Percentiles rank a stretch among this genome's conserved stretches.
Conservation (phyloP, 2,329 filamentous ascomycete species). For the Magnaporthiopsis rhizophila region DNA sequence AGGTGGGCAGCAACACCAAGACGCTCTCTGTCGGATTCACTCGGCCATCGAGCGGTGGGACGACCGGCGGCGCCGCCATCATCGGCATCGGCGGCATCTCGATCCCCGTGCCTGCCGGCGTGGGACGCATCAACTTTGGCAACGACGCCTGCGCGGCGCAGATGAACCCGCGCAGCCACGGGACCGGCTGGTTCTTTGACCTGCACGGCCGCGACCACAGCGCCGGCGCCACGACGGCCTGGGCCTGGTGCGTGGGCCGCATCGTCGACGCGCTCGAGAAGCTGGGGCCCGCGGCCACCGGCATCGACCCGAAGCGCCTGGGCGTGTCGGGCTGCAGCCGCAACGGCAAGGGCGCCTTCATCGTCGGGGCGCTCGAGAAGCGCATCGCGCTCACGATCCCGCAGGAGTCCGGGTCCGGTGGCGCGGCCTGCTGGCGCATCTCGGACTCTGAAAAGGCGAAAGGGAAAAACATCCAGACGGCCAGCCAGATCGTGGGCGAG, state of each 20-base stretch:
- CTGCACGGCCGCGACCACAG: constrained; percentile 44
- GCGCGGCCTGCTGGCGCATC: constrained; percentile 49
- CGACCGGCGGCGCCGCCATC: constrained; percentile 39
- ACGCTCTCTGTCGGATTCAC: constrained; percentile 32
- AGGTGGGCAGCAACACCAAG: constrained; percentile 28
- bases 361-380: constrained; percentile 45
- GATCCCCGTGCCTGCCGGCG: constrained; percentile 41
- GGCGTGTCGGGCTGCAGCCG: constrained; percentile 54
- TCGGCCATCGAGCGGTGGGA: constrained; percentile 28
- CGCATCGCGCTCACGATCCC: constrained; percentile 51
- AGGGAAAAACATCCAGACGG: constrained; percentile 49
- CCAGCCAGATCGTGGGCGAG: constrained; percentile 45
- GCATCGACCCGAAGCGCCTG: constrained; percentile 36
- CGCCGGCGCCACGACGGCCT: constrained; percentile 47
- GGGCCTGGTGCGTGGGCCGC: constrained; percentile 51
- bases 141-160: constrained; percentile 48
- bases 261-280: constrained; percentile 49
- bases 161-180: constrained; percentile 32
- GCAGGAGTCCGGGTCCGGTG: constrained; percentile 51
- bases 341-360: constrained; percentile 52
- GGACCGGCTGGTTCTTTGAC: constrained; percentile 47
- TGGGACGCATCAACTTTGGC: constrained; percentile 47
- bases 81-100: constrained; percentile 43
- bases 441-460: constrained; percentile 36
- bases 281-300: constrained; percentile 26